Percentiles rank a stretch among this genome's conserved stretches.
These are phyloP conservation scores for Trametes villosa DNA, from an alignment of 768 basidiomycete genomes.

Conservation along the genomic window DNA sequence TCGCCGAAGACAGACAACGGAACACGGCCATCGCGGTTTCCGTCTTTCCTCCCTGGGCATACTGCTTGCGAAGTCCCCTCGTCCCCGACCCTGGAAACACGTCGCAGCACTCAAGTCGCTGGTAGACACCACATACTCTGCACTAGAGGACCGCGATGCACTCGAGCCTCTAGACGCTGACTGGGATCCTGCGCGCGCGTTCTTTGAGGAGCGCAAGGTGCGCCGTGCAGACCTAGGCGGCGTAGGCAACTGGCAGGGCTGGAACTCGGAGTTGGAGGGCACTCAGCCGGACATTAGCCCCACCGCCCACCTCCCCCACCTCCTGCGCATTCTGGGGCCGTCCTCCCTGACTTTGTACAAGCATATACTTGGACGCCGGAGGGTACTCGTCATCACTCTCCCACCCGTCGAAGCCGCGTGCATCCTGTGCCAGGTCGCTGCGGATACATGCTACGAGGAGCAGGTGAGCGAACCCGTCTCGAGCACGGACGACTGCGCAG, in stretches of 20 bases:
- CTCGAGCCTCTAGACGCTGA: conserved; percentile 57
- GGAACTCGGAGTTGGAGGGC: conserved; percentile 70
- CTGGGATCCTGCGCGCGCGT: conserved; percentile 64
- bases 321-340: conserved; percentile 78
- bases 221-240: conserved; percentile 53
- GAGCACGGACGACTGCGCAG: neutral
- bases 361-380: conserved; percentile 70
- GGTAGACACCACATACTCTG: conserved; percentile 55
- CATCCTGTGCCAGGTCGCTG: conserved; percentile 62
- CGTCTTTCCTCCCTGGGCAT: conserved; percentile 80
- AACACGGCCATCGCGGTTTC: conserved; percentile 78
- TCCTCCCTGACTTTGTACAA: conserved; percentile 81
- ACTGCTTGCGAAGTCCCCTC: conserved; percentile 62
- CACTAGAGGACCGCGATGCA: conserved; percentile 49
- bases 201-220: conserved; percentile 68
- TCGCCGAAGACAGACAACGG: conserved; percentile 65
- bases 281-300: conserved; percentile 46
- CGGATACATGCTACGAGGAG: conserved; percentile 65
- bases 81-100: conserved; percentile 80
- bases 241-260: conserved; percentile 66
- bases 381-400: conserved; percentile 79
- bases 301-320: conserved; percentile 72
- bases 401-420: conserved; percentile 84
- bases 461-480: conserved; percentile 27
- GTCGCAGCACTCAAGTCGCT: conserved; percentile 65